Evolutionary conservation across 2,329 filamentous ascomycete species (phyloP).

Genomic region (Reticulascus tulasneorum): DNA sequence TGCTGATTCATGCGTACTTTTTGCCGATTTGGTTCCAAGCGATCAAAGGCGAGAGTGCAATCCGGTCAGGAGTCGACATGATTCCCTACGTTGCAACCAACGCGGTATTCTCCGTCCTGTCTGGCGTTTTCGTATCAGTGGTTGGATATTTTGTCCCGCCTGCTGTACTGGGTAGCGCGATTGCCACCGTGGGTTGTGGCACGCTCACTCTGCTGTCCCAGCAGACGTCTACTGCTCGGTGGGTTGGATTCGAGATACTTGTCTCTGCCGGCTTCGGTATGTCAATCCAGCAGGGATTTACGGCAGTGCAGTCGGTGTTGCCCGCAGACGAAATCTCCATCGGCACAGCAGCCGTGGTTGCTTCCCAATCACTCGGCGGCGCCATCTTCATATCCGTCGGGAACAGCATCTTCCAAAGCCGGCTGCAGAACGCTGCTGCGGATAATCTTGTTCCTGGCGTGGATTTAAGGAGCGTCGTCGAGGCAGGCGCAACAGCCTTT

Average conservation of each 20-base stretch:
- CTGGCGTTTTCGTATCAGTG: slow-evolving; percentile 36
- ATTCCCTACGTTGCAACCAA: slow-evolving; percentile 26
- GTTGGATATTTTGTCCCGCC: slow-evolving; percentile 34
- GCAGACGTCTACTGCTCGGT: slow-evolving; percentile 25
- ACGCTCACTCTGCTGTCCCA: slow-evolving; percentile 31
- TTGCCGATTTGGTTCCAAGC: slow-evolving; percentile 38
- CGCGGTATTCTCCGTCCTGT: slow-evolving; percentile 20
- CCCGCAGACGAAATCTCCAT: slow-evolving; percentile 21
- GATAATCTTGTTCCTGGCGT: slow-evolving; percentile 3
- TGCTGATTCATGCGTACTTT: slow-evolving; percentile 42
- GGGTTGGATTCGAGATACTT: slow-evolving; percentile 45
- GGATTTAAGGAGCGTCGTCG: slow-evolving; percentile 21
- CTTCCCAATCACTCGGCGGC: slow-evolving; percentile 33
- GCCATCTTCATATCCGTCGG: slow-evolving; percentile 40
- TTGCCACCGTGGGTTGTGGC: slow-evolving; percentile 31
- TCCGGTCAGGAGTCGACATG: slow-evolving; percentile 27
- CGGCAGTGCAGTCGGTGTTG: slow-evolving; percentile 31
- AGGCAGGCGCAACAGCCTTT: slow-evolving; percentile 47
- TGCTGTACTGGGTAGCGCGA: slow-evolving; percentile 19
- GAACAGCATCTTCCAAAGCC: slow-evolving; percentile 34
- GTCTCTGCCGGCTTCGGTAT: slow-evolving; percentile 35
- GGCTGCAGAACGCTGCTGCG: slow-evolving; percentile 25
- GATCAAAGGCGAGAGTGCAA: slow-evolving; percentile 24
- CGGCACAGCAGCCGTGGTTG: slow-evolving; percentile 26
- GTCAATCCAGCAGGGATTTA: slow-evolving; percentile 38